Percentiles rank a stretch among this genome's conserved stretches.
Evolutionary conservation across 208 protist genomes (phyloP).

Genomic region (Leishmania braziliensis): DNA sequence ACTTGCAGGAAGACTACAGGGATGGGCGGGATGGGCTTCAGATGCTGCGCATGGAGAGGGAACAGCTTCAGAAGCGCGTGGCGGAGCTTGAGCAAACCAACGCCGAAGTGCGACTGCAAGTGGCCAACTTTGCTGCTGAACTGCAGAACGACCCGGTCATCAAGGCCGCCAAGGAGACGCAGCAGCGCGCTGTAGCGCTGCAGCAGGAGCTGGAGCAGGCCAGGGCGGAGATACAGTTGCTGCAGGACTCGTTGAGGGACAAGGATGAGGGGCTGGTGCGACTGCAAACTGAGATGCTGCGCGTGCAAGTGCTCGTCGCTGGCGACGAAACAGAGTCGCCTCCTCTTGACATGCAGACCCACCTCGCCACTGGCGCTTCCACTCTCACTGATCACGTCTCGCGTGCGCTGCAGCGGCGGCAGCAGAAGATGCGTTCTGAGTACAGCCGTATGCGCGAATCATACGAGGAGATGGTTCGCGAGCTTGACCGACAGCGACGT

Average conservation of each 20-base stretch:
- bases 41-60: slow-evolving; percentile 65
- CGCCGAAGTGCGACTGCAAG: slow-evolving; percentile 75
- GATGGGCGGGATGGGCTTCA: slow-evolving; percentile 44
- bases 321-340: slow-evolving; percentile 7
- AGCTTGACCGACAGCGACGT: slow-evolving; percentile 37
- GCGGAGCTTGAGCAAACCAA: slow-evolving; percentile 82
- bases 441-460: slow-evolving; percentile 48
- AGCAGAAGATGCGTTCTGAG: slow-evolving; percentile 39
- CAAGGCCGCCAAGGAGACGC: slow-evolving; percentile 73
- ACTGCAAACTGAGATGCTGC: slow-evolving; percentile 76
- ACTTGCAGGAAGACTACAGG: slow-evolving; percentile 52
- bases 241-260: slow-evolving; percentile 55
- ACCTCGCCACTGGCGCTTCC: background rate
- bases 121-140: slow-evolving; percentile 85
- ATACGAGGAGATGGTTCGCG: slow-evolving; percentile 55
- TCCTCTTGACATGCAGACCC: slow-evolving; percentile 3
- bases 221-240: slow-evolving; percentile 38
- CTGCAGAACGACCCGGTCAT: slow-evolving; percentile 86
- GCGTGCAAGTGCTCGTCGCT: slow-evolving; percentile 38
- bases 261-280: slow-evolving; percentile 78
- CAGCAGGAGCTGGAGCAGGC: slow-evolving; percentile 66
- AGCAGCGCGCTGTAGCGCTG: slow-evolving; percentile 56
- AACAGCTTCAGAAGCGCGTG: slow-evolving; percentile 66
- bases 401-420: slow-evolving; percentile 29
- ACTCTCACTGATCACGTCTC: slow-evolving; percentile 32